A percentile compares a stretch with the other conserved stretches of the same genome.
These are phyloP conservation scores for Aspergillus haitiensis DNA, from an alignment of 495 filamentous ascomycete genomes.

Conservation along the genomic window DNA sequence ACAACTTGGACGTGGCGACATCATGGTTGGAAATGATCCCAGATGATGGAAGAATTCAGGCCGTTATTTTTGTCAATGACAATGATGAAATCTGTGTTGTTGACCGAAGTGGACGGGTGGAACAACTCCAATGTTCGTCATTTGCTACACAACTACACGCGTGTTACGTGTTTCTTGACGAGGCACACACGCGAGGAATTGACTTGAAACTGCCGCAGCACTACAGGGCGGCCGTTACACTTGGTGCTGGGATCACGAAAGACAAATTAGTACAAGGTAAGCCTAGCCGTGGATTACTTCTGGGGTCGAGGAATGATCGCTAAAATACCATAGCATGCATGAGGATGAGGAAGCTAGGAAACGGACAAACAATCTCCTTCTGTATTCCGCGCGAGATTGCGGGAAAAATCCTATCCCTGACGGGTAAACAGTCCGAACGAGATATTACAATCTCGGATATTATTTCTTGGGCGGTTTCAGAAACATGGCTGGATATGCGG, in stretches of 20 bases:
- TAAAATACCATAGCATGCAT: constrained; percentile 55
- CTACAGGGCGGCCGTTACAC: constrained; percentile 66
- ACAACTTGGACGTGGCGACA: constrained; percentile 55
- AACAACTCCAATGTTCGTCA: constrained; percentile 58
- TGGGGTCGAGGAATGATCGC: neutral
- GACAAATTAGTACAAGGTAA: constrained; percentile 74
- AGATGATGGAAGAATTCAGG: constrained; percentile 30
- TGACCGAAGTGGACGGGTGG: constrained; percentile 45
- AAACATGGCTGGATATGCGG: constrained; percentile 52
- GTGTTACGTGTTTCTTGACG: constrained; percentile 73
- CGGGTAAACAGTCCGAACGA: constrained; percentile 8
- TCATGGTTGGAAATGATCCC: constrained; percentile 42
- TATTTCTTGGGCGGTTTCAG: constrained; percentile 57
- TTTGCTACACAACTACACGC: constrained; percentile 58
- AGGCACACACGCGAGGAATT: constrained; percentile 74
- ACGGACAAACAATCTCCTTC: constrained; percentile 63
- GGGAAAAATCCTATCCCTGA: constrained; percentile 43
- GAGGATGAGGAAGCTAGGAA: constrained; percentile 62
- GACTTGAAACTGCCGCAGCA: constrained; percentile 64
- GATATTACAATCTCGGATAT: constrained; percentile 50
- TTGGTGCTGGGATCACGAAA: constrained; percentile 68
- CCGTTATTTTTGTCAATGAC: constrained; percentile 50
- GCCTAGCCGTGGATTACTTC: constrained; percentile 23
- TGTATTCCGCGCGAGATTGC: constrained; percentile 54
- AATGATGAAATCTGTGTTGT: constrained; percentile 48